Conservation (phyloP, 768 basidiomycete genomes). For the Podaxis rugospora region DNA sequence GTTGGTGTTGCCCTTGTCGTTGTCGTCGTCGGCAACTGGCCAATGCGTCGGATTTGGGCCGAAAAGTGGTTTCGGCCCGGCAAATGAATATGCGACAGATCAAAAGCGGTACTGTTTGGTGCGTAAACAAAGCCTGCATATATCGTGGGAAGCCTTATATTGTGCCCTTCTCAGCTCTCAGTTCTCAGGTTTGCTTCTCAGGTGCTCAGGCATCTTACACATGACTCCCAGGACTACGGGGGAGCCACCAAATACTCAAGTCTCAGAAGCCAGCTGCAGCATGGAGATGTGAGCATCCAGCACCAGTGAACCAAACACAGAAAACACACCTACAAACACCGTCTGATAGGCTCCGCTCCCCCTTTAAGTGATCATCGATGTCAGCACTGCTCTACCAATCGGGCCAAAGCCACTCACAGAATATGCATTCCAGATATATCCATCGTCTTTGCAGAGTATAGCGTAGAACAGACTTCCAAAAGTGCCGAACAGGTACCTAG, state of each 20-base stretch:
- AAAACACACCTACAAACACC: conserved; percentile 9
- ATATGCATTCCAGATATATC: not conserved
- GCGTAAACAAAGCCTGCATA: conserved; percentile 29
- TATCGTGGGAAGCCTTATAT: conserved; percentile 15
- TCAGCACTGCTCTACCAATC: conserved; percentile 4
- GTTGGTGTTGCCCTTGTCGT: conserved; percentile 39
- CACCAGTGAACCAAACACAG: conserved; percentile 5
- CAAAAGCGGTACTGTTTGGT: conserved; percentile 32
- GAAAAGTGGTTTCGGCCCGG: conserved; percentile 59
- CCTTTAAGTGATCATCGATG: conserved; percentile 6
- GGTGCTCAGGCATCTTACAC: not conserved
- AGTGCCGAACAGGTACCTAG: not conserved
- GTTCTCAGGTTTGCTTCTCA: not conserved
- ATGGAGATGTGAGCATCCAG: not conserved
- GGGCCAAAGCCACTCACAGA: not conserved
- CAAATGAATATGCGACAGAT: conserved; percentile 33
- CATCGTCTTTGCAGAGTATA: not conserved
- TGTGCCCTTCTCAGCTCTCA: conserved; percentile 8
- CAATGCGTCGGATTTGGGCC: conserved; percentile 59
- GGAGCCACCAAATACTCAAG: not conserved
- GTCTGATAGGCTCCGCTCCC: not conserved
- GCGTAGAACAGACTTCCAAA: not conserved
- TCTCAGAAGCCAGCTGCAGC: not conserved
- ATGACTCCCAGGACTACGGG: not conserved
- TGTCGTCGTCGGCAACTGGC: conserved; percentile 49